phyloP scores from a whole-genome alignment of 2,329 filamentous ascomycete species.

The Ustulina deusta region DNA sequence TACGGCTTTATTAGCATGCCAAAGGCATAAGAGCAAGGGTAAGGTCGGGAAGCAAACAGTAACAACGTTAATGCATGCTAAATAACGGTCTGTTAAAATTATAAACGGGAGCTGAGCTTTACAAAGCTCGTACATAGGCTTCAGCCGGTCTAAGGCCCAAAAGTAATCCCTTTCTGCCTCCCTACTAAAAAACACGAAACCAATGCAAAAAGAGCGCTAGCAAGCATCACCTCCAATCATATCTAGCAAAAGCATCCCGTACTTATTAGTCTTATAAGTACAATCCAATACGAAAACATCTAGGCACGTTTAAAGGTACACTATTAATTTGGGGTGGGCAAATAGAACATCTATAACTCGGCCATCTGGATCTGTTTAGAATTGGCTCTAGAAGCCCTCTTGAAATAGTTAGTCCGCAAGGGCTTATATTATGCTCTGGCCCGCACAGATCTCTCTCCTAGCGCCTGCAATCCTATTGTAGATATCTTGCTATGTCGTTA shows the following conservation, averaged over 20 bases:
- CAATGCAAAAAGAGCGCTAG: neutral
- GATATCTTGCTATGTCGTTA: neutral
- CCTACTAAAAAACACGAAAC: neutral
- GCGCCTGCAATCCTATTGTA: neutral
- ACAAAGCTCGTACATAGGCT: neutral
- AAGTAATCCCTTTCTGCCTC: neutral
- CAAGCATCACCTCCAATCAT: no score
- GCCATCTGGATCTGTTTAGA: neutral
- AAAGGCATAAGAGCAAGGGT: neutral
- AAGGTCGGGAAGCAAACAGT: neutral
- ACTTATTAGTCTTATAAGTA: constrained; percentile 5
- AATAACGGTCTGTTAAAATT: neutral
- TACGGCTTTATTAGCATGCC: no score
- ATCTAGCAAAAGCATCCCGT: no score
- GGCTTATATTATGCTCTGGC: neutral
- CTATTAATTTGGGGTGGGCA: neutral
- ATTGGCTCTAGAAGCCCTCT: neutral
- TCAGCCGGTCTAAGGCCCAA: neutral
- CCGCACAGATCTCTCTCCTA: neutral
- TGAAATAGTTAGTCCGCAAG: neutral
- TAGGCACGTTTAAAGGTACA: neutral
- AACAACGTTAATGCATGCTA: constrained; percentile 3
- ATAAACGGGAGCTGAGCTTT: neutral
- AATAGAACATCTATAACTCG: no score
- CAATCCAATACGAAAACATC: neutral